These are phyloP conservation scores for Detonula confervacea DNA, from an alignment of 352 stramenopile species.

Conservation along the genomic window DNA sequence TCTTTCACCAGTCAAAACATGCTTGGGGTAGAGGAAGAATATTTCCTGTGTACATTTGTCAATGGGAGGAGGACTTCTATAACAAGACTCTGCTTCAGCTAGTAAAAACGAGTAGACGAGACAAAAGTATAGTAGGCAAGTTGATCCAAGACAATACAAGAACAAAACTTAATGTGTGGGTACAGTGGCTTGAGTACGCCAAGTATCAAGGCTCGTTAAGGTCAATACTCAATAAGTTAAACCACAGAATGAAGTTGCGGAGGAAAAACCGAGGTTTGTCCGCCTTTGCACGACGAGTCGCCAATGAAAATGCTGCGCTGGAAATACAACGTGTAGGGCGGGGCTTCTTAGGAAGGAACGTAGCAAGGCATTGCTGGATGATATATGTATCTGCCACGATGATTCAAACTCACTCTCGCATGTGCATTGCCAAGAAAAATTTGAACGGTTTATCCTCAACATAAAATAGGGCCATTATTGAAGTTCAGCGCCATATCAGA, in stretches of 20 bases:
- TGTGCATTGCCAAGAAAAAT: conserved; percentile 37
- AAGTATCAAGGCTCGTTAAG: conserved; percentile 25
- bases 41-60: conserved; percentile 33
- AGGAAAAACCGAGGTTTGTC: conserved; percentile 15
- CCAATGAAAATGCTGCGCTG: not conserved
- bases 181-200: conserved; percentile 12
- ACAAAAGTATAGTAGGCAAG: conserved; percentile 29
- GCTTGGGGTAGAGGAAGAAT: conserved; percentile 18
- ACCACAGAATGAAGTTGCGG: conserved; percentile 7
- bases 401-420: conserved; percentile 44
- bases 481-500: conserved; percentile 44
- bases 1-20: conserved; percentile 23
- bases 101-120: conserved; percentile 15
- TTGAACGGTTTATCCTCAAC: conserved; percentile 7
- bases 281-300: conserved; percentile 18
- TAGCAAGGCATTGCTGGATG: conserved; percentile 11
- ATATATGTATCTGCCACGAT: conserved; percentile 33
- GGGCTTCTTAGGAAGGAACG: conserved; percentile 33
- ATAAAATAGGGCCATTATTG: conserved; percentile 36
- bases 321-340: conserved; percentile 29
- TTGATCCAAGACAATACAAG: conserved; percentile 18
- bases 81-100: conserved; percentile 16
- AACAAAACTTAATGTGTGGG: conserved; percentile 14
- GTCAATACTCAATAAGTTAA: conserved; percentile 20
- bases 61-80: conserved; percentile 42